Base-by-base conservation (phyloP, 352 stramenopile species). In the Phytophthora multivora region DNA sequence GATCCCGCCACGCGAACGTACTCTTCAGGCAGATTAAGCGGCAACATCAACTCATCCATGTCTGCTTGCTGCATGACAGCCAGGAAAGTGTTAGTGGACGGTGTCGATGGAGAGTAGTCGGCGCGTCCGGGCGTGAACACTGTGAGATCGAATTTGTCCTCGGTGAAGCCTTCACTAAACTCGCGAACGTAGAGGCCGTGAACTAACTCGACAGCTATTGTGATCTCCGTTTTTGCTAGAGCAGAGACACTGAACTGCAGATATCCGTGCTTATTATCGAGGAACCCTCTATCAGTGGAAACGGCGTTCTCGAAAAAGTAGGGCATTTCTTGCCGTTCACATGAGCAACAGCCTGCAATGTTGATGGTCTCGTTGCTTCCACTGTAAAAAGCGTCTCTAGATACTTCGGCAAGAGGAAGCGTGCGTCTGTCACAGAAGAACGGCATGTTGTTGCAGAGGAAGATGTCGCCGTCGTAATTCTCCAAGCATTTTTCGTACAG, bases 221-320 rank as follows among this genome's bases (percentile, higher is more conserved):
- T 97, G 13, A 99, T 38, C 36, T 98, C 78, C 0, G 92, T 80
- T 28, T 83, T 63, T 33, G 81, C 80, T 5, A 98, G 54, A 0
- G 91, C 89, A 16, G 80, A 66, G 31, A 99, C 77, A 39, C 80
- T 90, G 43, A 98, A 87, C 68, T 98, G 95, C 11, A 99, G 60
- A 33, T 96, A 85, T 0, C 79, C 79, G 73, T 99, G 96, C 67
- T 98, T 99, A 71, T 98, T 96, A 62, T 99, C 96, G 1, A 89
- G 88, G 56, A 88, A 98, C 7, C 96, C 93, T 40, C 85, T 66
- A 30, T 96, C 76, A 16, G 48, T 41, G 1, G 53, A 42, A 15
- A 23, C 47, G 18, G 76, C 83, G 39, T 88, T 73, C 19, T 88
- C 71, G 60, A 99, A 98, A 63, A 87, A 98, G 38, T 86, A 86